Evolutionary conservation across 2,329 filamentous ascomycete species (phyloP).

Genomic region (Lecanosticta acicola): DNA sequence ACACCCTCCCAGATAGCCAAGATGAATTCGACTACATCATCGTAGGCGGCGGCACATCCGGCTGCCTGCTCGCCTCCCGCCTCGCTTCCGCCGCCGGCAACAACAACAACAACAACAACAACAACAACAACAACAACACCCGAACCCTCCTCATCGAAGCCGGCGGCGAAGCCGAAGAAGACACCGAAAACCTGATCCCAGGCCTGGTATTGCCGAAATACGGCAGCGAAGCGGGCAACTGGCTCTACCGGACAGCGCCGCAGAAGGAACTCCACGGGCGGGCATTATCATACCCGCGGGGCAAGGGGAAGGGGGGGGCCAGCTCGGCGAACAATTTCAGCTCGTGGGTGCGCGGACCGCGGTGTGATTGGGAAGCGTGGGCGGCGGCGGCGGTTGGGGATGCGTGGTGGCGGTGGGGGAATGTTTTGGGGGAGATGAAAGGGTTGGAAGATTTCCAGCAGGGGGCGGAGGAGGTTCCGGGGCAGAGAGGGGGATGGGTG

Average conservation of each 20-base stretch:
- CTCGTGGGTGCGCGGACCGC: constrained; percentile 2
- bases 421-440: constrained; percentile 6
- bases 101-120: too few species aligned
- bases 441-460: constrained; percentile 6
- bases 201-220: constrained; percentile 8
- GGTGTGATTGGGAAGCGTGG: constrained; percentile 5
- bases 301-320: constrained; percentile 2
- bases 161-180: constrained; percentile 6
- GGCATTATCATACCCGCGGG: constrained; percentile 5
- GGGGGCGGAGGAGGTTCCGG: constrained; percentile 15
- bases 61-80: constrained; percentile 8
- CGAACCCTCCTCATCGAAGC: constrained; percentile 7
- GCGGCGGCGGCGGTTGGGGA: not conserved
- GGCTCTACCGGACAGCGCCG: constrained; percentile 7
- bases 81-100: not conserved
- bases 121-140: too few species aligned
- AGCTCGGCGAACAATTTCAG: constrained; percentile 2
- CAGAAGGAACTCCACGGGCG: constrained; percentile 3
- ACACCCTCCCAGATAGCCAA: constrained; percentile 1
- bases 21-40: constrained; percentile 8
- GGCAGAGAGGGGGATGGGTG: constrained; percentile 13
- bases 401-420: constrained; percentile 4
- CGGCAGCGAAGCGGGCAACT: constrained; percentile 2
- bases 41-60: constrained; percentile 8
- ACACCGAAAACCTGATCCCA: constrained; percentile 9